phyloP scores from a whole-genome alignment of 805 yeast genomes.

The Saccharomycopsis lassenensis region DNA sequence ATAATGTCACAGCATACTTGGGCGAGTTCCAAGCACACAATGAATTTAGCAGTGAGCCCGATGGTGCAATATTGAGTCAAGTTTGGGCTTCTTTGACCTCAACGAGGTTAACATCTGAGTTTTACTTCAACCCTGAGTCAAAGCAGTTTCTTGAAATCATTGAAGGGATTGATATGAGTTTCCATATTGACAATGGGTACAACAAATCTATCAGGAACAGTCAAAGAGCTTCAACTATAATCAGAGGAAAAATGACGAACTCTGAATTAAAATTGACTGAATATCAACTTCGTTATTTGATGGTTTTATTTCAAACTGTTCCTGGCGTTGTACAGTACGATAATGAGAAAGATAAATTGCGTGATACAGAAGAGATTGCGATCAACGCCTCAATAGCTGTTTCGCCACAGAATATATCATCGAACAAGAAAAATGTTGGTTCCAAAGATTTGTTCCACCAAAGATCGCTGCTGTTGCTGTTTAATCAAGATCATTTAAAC shows the following conservation, averaged over 20 bases:
- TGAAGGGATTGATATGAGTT: constrained; percentile 49
- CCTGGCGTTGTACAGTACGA: constrained; percentile 40
- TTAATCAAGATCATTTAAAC: constrained; percentile 21
- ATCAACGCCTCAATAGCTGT: constrained; percentile 46
- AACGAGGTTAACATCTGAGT: constrained; percentile 53
- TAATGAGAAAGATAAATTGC: constrained; percentile 32
- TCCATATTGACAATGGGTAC: constrained; percentile 43
- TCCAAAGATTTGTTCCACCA: constrained; percentile 20
- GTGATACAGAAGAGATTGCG: constrained; percentile 55
- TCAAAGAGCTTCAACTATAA: constrained; percentile 36
- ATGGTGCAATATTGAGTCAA: constrained; percentile 33
- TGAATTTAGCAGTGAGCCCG: constrained; percentile 29
- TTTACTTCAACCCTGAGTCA: constrained; percentile 35
- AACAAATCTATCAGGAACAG: constrained; percentile 19
- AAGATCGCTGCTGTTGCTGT: too few relatives aligned
- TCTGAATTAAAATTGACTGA: constrained; percentile 61
- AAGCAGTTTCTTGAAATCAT: constrained; percentile 54
- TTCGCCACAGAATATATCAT: constrained; percentile 24
- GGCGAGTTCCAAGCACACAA: constrained; percentile 77
- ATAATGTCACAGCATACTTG: constrained; percentile 56
- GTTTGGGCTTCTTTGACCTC: constrained; percentile 64
- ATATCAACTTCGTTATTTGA: constrained; percentile 49
- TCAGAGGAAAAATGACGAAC: constrained; percentile 52
- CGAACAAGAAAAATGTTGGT: constrained; percentile 19
- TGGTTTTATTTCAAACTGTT: constrained; percentile 44